A percentile compares a stretch with the other conserved stretches of the same genome.
Conservation (phyloP, 805 yeast species). For the Ogataea naganishii region DNA sequence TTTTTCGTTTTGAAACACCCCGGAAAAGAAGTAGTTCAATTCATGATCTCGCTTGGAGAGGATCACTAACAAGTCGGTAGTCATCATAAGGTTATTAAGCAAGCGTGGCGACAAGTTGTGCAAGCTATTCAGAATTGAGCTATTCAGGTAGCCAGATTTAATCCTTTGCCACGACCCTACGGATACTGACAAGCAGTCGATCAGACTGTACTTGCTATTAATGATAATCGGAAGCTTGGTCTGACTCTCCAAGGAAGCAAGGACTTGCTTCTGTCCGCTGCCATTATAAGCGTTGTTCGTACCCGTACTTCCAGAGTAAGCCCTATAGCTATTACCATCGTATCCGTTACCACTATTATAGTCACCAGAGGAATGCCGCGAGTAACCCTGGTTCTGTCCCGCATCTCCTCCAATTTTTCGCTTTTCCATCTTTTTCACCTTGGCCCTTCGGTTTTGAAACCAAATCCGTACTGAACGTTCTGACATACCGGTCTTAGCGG, state of each 20-base stretch:
- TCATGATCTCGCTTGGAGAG: constrained; percentile 64
- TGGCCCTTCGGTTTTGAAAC: constrained; percentile 87
- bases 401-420: constrained; percentile 26
- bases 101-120: constrained; percentile 62
- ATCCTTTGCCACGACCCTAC: constrained; percentile 81
- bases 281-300: not conserved
- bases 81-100: constrained; percentile 52
- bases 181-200: constrained; percentile 59
- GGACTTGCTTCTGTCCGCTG: not conserved
- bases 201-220: constrained; percentile 59
- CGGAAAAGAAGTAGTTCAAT: constrained; percentile 71
- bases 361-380: constrained; percentile 2
- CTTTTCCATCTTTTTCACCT: constrained; percentile 58
- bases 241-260: constrained; percentile 1
- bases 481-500: constrained; percentile 69
- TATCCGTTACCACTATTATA: constrained; percentile 11
- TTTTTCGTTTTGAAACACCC: constrained; percentile 57
- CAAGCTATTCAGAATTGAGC: constrained; percentile 32
- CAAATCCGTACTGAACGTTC: constrained; percentile 87
- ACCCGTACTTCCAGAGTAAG: constrained; percentile 1
- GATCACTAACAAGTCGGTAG: constrained; percentile 64
- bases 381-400: constrained; percentile 4
- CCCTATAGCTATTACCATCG: constrained; percentile 12
- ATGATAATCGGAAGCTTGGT: constrained; percentile 37
- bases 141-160: constrained; percentile 48